These are phyloP conservation scores for Fusarium sp. DNA, from an alignment of 2,329 filamentous ascomycete genomes.

Conservation along the genomic window DNA sequence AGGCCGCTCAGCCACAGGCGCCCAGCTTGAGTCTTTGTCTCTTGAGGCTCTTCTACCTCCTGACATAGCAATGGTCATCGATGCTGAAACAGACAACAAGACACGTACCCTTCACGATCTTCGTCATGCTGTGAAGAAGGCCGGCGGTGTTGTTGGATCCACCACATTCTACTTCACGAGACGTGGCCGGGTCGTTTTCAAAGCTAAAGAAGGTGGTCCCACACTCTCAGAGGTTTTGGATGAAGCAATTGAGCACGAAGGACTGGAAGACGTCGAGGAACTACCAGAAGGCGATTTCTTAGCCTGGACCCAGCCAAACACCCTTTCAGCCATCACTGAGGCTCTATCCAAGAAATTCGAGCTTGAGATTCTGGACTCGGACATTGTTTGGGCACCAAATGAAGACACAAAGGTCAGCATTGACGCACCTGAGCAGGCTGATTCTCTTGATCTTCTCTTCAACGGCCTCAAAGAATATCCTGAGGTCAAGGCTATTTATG, in stretches of 20 bases:
- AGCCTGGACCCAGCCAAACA: conserved; percentile 61
- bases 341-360: conserved; percentile 72
- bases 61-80: conserved; percentile 82
- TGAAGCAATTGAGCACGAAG: conserved; percentile 82
- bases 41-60: conserved; percentile 86
- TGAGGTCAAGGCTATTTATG: conserved; percentile 83
- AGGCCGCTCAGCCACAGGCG: conserved; percentile 80
- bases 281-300: conserved; percentile 78
- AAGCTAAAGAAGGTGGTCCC: conserved; percentile 60
- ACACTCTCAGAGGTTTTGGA: conserved; percentile 81
- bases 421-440: conserved; percentile 66
- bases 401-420: conserved; percentile 79
- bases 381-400: conserved; percentile 88
- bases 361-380: conserved; percentile 77
- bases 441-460: conserved; percentile 70
- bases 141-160: conserved; percentile 76
- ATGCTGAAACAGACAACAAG: conserved; percentile 87
- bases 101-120: conserved; percentile 79
- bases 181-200: conserved; percentile 80
- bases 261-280: conserved; percentile 78
- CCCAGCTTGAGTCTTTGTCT: conserved; percentile 79
- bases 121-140: conserved; percentile 76
- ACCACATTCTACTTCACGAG: conserved; percentile 88
- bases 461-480: conserved; percentile 73
- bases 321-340: conserved; percentile 51